These are phyloP conservation scores for Xylaria sp. DNA, from an alignment of 2,329 filamentous ascomycete species.

Conservation along the genomic window DNA sequence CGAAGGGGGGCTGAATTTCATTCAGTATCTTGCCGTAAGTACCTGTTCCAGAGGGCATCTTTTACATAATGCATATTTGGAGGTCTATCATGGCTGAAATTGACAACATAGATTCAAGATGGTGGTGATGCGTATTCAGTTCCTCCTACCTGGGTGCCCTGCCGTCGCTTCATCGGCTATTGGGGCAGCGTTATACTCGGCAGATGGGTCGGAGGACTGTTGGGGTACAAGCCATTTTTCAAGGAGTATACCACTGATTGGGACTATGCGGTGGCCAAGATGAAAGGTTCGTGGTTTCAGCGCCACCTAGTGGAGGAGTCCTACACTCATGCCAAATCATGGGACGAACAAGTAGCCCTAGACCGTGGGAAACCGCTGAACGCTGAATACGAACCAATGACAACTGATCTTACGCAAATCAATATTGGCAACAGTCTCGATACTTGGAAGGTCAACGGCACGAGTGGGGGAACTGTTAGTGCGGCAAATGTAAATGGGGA, in stretches of 20 bases:
- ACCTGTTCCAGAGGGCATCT: too few species aligned
- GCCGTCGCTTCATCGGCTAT: slow-evolving; percentile 36
- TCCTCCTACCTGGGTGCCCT: slow-evolving; percentile 43
- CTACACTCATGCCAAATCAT: slow-evolving; percentile 25
- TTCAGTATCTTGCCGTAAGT: slow-evolving; percentile 43
- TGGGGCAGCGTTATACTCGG: slow-evolving; percentile 40
- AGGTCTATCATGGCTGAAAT: too few species aligned
- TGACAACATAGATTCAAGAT: slow-evolving; percentile 15
- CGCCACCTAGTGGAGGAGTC: slow-evolving; percentile 42
- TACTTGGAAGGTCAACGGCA: neutral
- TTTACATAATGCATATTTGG: too few species aligned
- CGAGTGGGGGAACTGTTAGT: too few species aligned
- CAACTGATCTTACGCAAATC: neutral
- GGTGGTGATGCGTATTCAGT: slow-evolving; percentile 25
- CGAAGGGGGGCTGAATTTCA: slow-evolving; percentile 36
- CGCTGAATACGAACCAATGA: slow-evolving; percentile 11
- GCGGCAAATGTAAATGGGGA: too few species aligned
- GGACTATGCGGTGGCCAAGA: slow-evolving; percentile 42
- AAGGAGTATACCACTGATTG: slow-evolving; percentile 46
- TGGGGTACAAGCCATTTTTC: slow-evolving; percentile 47
- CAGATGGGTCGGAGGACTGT: slow-evolving; percentile 44
- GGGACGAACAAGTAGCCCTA: slow-evolving; percentile 12
- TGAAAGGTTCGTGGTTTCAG: slow-evolving; percentile 37
- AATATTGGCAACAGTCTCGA: neutral
- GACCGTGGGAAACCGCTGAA: slow-evolving; percentile 11